These are phyloP conservation scores for Alternaria sp. DNA, from an alignment of 2,329 filamentous ascomycete species.

Conservation along the genomic window DNA sequence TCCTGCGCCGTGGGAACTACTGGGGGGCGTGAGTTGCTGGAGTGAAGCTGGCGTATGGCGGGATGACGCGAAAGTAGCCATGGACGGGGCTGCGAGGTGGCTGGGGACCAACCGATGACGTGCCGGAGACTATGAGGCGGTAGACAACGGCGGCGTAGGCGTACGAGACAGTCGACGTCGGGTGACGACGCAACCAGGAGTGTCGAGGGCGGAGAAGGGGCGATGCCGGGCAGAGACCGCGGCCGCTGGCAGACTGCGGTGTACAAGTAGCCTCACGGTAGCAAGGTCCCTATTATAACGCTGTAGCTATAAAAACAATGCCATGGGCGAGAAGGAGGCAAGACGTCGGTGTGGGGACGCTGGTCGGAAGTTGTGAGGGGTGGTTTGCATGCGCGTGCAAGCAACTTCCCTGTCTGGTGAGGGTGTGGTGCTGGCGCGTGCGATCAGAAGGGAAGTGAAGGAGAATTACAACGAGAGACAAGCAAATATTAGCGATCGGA, in stretches of 20 bases:
- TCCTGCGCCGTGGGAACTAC: slow-evolving; percentile 48
- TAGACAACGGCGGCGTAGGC: slow-evolving; percentile 1
- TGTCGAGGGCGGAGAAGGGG: neutral
- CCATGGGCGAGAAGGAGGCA: slow-evolving; percentile 19
- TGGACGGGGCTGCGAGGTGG: slow-evolving; percentile 22
- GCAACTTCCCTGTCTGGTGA: slow-evolving; percentile 32
- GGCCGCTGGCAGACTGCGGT: slow-evolving; percentile 2
- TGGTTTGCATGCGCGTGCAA: slow-evolving; percentile 35
- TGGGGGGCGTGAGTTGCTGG: slow-evolving; percentile 49
- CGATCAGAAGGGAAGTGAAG: slow-evolving; percentile 21
- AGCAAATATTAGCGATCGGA: slow-evolving; percentile 32
- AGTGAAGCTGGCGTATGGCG: slow-evolving; percentile 36
- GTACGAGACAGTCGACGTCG: slow-evolving; percentile 11
- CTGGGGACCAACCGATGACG: slow-evolving; percentile 12
- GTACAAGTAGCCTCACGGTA: slow-evolving; percentile 9
- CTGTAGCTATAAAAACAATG: slow-evolving; percentile 15
- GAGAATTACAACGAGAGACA: slow-evolving; percentile 22
- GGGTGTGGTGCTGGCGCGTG: slow-evolving; percentile 17
- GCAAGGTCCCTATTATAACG: slow-evolving; percentile 12
- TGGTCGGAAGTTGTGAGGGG: slow-evolving; percentile 26
- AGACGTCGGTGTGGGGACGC: slow-evolving; percentile 23
- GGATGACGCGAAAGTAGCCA: slow-evolving; percentile 44
- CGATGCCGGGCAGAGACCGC: slow-evolving; percentile 15
- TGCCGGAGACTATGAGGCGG: slow-evolving; percentile 8
- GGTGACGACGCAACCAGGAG: slow-evolving; percentile 1